Conservation (phyloP, 495 filamentous ascomycete genomes). For the Penicillium cataractarum region DNA sequence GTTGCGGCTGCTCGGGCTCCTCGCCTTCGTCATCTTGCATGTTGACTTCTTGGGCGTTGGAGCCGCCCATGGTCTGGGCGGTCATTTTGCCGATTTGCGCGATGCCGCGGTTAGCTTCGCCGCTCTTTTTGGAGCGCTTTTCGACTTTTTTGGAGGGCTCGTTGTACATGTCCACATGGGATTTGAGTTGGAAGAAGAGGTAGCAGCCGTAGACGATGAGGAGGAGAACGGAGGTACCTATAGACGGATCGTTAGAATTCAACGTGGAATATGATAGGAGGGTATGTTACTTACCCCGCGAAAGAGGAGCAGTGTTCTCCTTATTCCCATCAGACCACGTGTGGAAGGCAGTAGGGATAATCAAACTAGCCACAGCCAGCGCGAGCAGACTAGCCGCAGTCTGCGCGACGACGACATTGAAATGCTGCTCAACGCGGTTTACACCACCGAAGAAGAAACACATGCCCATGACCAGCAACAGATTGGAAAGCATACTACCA, state of each 20-base stretch:
- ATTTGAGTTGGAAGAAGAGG: slow-evolving; percentile 80
- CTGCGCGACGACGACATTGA: slow-evolving; percentile 93
- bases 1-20: slow-evolving; percentile 72
- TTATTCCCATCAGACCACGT: slow-evolving; percentile 46
- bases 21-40: slow-evolving; percentile 54
- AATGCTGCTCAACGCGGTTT: slow-evolving; percentile 78
- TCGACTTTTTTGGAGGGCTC: slow-evolving; percentile 69
- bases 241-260: not conserved
- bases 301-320: slow-evolving; percentile 34
- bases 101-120: slow-evolving; percentile 61
- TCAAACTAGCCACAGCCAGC: slow-evolving; percentile 76
- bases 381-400: slow-evolving; percentile 84
- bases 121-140: slow-evolving; percentile 58
- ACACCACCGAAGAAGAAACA: slow-evolving; percentile 90
- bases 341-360: slow-evolving; percentile 88
- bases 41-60: slow-evolving; percentile 48
- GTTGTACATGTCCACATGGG: slow-evolving; percentile 76
- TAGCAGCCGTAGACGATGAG: slow-evolving; percentile 77
- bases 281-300: slow-evolving; percentile 38
- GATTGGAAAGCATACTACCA: slow-evolving; percentile 87
- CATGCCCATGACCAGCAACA: slow-evolving; percentile 91
- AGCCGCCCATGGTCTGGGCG: slow-evolving; percentile 41
- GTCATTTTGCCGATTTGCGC: slow-evolving; percentile 61
- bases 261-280: not conserved
- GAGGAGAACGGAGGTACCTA: slow-evolving; percentile 72